Evolutionary conservation across 2,329 filamentous ascomycete species (phyloP).

Genomic region (Fusarium zealandicum): DNA sequence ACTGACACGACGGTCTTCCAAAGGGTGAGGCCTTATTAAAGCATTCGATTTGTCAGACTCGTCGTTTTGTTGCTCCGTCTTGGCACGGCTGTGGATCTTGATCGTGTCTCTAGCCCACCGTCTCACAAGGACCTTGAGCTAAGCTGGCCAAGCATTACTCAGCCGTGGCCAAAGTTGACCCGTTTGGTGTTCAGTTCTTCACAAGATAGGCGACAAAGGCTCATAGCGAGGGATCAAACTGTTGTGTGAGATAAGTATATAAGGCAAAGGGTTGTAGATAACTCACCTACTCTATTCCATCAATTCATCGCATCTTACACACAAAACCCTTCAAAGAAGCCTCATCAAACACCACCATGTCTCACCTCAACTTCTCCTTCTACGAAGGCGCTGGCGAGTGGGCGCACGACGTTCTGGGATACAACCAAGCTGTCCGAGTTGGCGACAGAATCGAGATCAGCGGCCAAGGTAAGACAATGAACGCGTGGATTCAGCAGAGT

Average conservation of each 20-base stretch:
- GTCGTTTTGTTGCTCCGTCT: slow-evolving; percentile 22
- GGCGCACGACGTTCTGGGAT: slow-evolving; percentile 45
- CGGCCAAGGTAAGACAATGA: slow-evolving; percentile 51
- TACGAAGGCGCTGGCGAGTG: slow-evolving; percentile 44
- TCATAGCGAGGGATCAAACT: no score
- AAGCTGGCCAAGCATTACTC: neutral
- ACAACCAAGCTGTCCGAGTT: slow-evolving; percentile 58
- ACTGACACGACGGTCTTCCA: no score
- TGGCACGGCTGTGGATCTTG: neutral
- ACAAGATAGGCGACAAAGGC: no score
- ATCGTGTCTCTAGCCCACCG: neutral
- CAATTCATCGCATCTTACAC: neutral
- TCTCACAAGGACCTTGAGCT: no score
- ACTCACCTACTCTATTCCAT: neutral
- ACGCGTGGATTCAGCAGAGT: neutral
- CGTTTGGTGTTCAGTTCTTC: neutral
- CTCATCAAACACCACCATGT: slow-evolving; percentile 29
- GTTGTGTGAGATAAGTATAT: neutral
- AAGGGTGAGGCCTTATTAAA: no score
- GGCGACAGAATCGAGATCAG: slow-evolving; percentile 56
- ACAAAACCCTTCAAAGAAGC: neutral
- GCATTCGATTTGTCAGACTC: slow-evolving; percentile 29
- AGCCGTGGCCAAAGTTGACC: neutral
- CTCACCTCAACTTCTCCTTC: slow-evolving; percentile 40
- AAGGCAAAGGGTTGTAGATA: neutral